phyloP scores from a whole-genome alignment of 192 early-diverging fungal species.

The Diversispora eburnea region DNA sequence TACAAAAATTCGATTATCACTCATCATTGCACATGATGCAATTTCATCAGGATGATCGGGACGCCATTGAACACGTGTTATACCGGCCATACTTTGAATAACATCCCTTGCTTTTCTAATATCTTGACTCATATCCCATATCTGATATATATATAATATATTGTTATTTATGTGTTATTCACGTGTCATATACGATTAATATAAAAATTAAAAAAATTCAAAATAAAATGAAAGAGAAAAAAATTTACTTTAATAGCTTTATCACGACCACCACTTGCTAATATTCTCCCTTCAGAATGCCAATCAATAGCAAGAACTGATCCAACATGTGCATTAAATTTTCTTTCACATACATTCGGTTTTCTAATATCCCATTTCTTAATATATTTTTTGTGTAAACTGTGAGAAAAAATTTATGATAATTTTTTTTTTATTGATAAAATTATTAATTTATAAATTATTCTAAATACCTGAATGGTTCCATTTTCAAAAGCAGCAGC shows the following conservation, averaged over 20 bases:
- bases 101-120: constrained; percentile 51
- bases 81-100: constrained; percentile 63
- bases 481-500: constrained; percentile 82
- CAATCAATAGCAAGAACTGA: constrained; percentile 71
- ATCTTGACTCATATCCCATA: constrained; percentile 70
- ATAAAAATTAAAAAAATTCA: too few species aligned
- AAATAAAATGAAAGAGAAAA: background rate
- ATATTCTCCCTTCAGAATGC: constrained; percentile 59
- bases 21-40: constrained; percentile 62
- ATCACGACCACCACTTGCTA: constrained; percentile 79
- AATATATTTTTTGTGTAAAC: background rate
- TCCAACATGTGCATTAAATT: constrained; percentile 69
- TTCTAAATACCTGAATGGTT: constrained; percentile 54
- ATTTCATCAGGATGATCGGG: constrained; percentile 64
- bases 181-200: background rate
- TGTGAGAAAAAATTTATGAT: background rate
- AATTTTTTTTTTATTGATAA: background rate
- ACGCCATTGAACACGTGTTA: constrained; percentile 69
- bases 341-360: constrained; percentile 54
- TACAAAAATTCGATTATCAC: constrained; percentile 61
- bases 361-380: constrained; percentile 80
- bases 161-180: background rate
- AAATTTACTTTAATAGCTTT: constrained; percentile 63
- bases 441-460: background rate
- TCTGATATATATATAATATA: constrained; percentile 33